Conservation (phyloP, 2,329 filamentous ascomycete species). For the Truncatella angustata region DNA sequence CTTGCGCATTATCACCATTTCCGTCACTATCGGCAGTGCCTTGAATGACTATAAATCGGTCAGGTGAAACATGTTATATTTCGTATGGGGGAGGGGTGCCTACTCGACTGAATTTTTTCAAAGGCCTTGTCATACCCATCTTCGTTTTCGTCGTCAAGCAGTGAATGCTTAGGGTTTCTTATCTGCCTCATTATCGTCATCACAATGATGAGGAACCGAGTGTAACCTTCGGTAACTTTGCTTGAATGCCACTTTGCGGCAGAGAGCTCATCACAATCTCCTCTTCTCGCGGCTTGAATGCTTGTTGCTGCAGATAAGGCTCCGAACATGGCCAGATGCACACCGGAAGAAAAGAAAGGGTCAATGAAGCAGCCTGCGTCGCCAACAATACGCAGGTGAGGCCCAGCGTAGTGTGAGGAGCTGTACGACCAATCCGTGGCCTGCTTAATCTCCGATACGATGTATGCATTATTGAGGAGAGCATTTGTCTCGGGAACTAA, state of each 20-base stretch:
- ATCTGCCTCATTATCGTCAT: slow-evolving; percentile 40
- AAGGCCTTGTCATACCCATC: slow-evolving; percentile 42
- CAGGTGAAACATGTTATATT: neutral
- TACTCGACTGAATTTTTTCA: slow-evolving; percentile 37
- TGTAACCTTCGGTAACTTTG: slow-evolving; percentile 44
- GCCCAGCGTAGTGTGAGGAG: slow-evolving; percentile 38
- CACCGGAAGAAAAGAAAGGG: slow-evolving; percentile 46
- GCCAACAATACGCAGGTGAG: slow-evolving; percentile 38
- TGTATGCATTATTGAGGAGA: slow-evolving; percentile 30
- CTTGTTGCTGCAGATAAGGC: slow-evolving; percentile 44
- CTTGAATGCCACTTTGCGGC: slow-evolving; percentile 41
- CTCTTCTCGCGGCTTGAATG: slow-evolving; percentile 37
- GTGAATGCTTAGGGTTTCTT: slow-evolving; percentile 31
- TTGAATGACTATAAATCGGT: slow-evolving; percentile 31
- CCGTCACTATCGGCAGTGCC: slow-evolving; percentile 23
- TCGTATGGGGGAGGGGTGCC: slow-evolving; percentile 6
- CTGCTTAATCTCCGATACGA: slow-evolving; percentile 25
- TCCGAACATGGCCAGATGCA: slow-evolving; percentile 42
- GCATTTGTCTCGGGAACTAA: slow-evolving; percentile 27
- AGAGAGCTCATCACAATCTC: slow-evolving; percentile 34
- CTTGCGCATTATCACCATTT: too few species aligned
- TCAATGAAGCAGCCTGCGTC: slow-evolving; percentile 50
- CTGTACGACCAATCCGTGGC: slow-evolving; percentile 49
- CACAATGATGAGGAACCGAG: slow-evolving; percentile 44
- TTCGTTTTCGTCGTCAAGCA: slow-evolving; percentile 41